These are phyloP conservation scores for Turritis glabra DNA, from an alignment of 345 rosid genomes.

Conservation along the genomic window DNA sequence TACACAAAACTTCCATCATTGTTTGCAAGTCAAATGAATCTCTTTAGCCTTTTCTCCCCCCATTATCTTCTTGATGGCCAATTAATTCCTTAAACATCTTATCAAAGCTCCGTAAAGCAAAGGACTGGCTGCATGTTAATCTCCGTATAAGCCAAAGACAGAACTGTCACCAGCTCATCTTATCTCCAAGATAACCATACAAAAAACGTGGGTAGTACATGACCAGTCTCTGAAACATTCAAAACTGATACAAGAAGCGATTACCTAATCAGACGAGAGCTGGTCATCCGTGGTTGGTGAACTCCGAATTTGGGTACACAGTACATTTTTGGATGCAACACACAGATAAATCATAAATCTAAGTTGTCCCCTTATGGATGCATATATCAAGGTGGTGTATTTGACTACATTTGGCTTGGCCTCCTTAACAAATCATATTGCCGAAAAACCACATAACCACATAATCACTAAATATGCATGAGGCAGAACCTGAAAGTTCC, in stretches of 20 bases:
- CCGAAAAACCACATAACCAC: neutral
- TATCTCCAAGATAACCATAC: neutral
- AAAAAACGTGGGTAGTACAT: conserved; percentile 12
- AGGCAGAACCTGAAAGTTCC: neutral
- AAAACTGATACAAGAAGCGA: conserved; percentile 5
- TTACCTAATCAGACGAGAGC: neutral
- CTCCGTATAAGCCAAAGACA: neutral
- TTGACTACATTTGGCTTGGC: neutral
- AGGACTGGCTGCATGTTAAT: neutral
- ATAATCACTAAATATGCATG: neutral
- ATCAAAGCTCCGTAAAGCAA: conserved; percentile 16
- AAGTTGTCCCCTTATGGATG: neutral
- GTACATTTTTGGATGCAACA: neutral
- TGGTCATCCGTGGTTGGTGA: neutral
- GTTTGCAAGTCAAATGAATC: conserved; percentile 22
- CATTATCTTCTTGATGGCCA: conserved; percentile 20
- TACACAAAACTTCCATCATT: neutral
- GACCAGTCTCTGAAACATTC: neutral
- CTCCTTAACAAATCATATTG: neutral
- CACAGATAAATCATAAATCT: neutral
- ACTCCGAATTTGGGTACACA: neutral
- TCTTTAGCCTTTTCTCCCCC: neutral
- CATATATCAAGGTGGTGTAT: neutral
- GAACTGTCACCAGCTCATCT: conserved; percentile 5
- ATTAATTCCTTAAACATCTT: conserved; percentile 10